Evolutionary conservation across 2,329 filamentous ascomycete species (phyloP), one percentile per base, ranked within the genome.

Genomic region (Teratosphaeria zuluensis): DNA sequence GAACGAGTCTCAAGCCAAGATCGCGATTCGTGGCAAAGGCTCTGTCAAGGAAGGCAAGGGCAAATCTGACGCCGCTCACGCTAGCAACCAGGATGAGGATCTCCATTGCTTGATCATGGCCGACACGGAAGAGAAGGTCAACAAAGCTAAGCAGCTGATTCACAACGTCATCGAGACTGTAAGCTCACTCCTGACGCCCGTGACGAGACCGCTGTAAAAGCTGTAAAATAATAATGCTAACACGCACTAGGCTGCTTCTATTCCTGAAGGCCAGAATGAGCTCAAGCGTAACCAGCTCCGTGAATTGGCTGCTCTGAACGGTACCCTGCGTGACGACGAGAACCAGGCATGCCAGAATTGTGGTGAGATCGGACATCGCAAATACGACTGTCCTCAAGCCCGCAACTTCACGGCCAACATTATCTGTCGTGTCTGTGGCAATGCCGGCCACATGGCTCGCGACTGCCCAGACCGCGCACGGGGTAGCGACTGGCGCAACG

Each of bases 21-120:
- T 99, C 80, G 94, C 94, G 68, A 99, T 99, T 73, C 92, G 94
- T 77, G 94, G 94, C 80, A 99, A 99, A 79, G 94, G 94, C 74
- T 99, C 94, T 70, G 94, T 99, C 74, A 99, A 99, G 78, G 94
- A 99, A 84, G 94, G 94, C 80, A 99, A 99, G 76, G 94, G 94
- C 67, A 91, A 94, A 67, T 97, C 94, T 79, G 94, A 99, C 76
- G 94, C 94, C 70, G 94, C 94, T 79, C 94, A 99, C 77, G 91
- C 92, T 75, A 97, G 94, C 83, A 99, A 99, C 81, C 94, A 99
- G 83, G 94, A 99, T 80, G 94, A 99, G 78, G 94, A 99, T 75
- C 82, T 99, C 59, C 94, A 99, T 78, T 99, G 94, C 77, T 80
- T 99, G 73, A 97, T 99, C 78, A 99, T 99, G 94, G 94, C 94